phyloP scores from a whole-genome alignment of 2,329 filamentous ascomycete genomes.

The Curvularia hawaiiensis region DNA sequence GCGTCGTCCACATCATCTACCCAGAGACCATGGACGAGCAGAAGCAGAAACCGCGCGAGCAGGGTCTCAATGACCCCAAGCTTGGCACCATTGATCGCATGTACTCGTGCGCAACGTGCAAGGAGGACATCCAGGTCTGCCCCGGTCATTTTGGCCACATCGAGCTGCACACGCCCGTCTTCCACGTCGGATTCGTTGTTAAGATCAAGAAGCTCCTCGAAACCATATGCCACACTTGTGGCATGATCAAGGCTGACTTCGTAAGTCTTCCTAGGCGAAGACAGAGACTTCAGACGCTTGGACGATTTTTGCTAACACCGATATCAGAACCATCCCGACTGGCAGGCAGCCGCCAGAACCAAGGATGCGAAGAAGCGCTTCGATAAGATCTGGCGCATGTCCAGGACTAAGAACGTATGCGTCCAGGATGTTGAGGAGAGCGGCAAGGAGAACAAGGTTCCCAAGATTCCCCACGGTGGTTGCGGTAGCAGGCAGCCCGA shows the following conservation, averaged over 20 bases:
- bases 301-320: constrained; percentile 62
- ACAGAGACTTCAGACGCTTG: constrained; percentile 54
- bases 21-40: constrained; percentile 99
- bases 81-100: constrained; percentile 95
- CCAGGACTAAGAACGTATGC: constrained; percentile 85
- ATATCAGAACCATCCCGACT: constrained; percentile 73
- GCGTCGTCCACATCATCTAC: constrained; percentile 92
- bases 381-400: constrained; percentile 87
- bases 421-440: constrained; percentile 74
- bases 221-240: constrained; percentile 98
- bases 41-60: constrained; percentile 85
- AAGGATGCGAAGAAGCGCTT: constrained; percentile 96
- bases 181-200: constrained; percentile 91
- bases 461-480: constrained; percentile 71
- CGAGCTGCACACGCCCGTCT: constrained; percentile 94
- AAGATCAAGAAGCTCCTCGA: constrained; percentile 99
- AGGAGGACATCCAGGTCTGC: constrained; percentile 93
- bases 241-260: constrained; percentile 95
- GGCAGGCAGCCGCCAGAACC: constrained; percentile 77
- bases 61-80: constrained; percentile 92
- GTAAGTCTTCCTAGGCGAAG: constrained; percentile 76
- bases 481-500: constrained; percentile 91
- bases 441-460: constrained; percentile 53
- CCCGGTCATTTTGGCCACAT: constrained; percentile 99
- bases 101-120: constrained; percentile 95